Conservation (phyloP, 1,139 yeast genomes). For the Geotrichum reessii region DNA sequence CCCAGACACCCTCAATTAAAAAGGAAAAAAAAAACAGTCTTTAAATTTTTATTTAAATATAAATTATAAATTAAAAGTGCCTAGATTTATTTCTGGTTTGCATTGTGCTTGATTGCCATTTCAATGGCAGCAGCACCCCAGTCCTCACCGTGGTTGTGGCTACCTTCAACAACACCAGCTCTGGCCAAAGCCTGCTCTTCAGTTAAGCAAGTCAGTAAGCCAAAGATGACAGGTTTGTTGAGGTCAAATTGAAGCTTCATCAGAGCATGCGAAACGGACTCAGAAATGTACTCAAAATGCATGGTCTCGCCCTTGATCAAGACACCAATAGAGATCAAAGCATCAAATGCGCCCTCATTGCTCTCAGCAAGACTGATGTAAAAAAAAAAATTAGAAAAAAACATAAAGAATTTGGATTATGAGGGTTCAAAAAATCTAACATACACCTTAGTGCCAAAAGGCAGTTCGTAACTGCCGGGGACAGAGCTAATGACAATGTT, state of each 20-base stretch:
- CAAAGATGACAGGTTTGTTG: constrained; percentile 79
- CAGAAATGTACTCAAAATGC: constrained; percentile 97
- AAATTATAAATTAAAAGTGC: too few relatives aligned
- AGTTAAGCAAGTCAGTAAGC: constrained; percentile 85
- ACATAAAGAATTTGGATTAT: neutral
- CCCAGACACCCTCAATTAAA: neutral
- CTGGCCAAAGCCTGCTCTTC: constrained; percentile 91
- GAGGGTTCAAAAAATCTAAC: neutral
- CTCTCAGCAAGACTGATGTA: constrained; percentile 35
- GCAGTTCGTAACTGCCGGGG: constrained; percentile 93
- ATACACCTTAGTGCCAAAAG: constrained; percentile 58
- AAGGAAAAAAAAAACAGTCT: too few relatives aligned
- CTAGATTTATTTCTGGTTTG: neutral
- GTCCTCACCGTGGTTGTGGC: constrained; percentile 93
- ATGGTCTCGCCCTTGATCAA: constrained; percentile 93
- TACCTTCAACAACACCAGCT: constrained; percentile 76
- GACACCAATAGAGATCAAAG: constrained; percentile 88
- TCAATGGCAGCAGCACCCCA: constrained; percentile 99
- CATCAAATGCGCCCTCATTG: constrained; percentile 58
- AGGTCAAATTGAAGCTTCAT: constrained; percentile 75
- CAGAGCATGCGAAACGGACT: constrained; percentile 76
- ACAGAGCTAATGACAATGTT: constrained; percentile 78
- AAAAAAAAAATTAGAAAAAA: neutral
- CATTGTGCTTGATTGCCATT: constrained; percentile 46
- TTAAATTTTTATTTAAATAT: too few relatives aligned